Evolutionary conservation across 2,329 filamentous ascomycete species (phyloP), one percentile per base, ranked within the genome.

Genomic region (Raffaelea arxii): DNA sequence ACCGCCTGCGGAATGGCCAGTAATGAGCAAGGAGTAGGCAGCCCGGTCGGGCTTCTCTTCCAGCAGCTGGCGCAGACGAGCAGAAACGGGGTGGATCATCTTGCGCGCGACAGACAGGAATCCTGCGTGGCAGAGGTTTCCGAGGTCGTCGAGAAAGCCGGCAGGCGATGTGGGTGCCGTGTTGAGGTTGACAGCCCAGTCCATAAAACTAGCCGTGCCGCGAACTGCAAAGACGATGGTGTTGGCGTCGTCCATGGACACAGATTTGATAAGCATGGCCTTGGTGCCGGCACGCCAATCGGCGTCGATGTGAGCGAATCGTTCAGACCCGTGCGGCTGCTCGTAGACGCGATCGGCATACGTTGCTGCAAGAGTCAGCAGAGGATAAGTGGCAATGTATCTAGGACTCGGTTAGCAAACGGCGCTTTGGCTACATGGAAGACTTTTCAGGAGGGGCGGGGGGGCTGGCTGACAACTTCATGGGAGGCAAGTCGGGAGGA

Each of bases 101-200:
- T 80, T 80, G 43, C 77, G 72, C 1, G 88, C 87, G 2, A 86
- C 84, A 12, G 76, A 74, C 0, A 94, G 70, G 54, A 94, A 94
- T 0, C 88, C 88, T 1, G 84, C 73, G 59, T 94, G 88, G 59
- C 86, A 92, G 14, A 82, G 70, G 57, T 94, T 94, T 16, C 77
- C 79, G 0, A 72, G 62, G 54, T 94, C 87, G 57, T 94, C 87
- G 62, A 94, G 70, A 59, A 94, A 92, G 2, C 75, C 77, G 0
- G 58, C 60, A 0, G 88, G 86, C 2, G 78, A 71, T 0, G 75
- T 70, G 0, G 86, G 86, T 0, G 75, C 78, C 2, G 77, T 77
- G 43, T 85, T 78, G 46, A 92, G 73, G 60, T 94, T 94, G 40
- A 92, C 84, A 2, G 84, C 77, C 88, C 88, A 94, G 64, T 94